A percentile compares a stretch with the other conserved stretches of the same genome.
These are phyloP conservation scores for Jackrogersella minutella DNA, from an alignment of 495 filamentous ascomycete genomes.

Conservation along the genomic window DNA sequence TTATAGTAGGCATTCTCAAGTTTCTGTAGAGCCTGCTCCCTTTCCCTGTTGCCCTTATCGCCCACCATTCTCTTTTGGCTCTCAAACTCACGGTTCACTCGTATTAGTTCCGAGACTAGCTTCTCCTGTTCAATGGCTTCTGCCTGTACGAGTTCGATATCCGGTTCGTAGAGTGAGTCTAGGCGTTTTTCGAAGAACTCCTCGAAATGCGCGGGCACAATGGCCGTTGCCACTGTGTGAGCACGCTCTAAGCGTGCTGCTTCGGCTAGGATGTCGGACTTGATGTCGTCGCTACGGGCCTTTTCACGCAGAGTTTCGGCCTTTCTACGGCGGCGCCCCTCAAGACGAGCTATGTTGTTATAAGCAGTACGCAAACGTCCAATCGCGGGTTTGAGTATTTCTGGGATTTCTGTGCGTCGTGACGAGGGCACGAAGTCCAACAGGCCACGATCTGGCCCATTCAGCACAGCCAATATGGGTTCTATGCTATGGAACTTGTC, in stretches of 20 bases:
- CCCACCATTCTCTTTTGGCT: constrained; percentile 69
- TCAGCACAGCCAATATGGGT: constrained; percentile 74
- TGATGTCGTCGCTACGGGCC: constrained; percentile 88
- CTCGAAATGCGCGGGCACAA: constrained; percentile 90
- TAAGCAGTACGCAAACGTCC: constrained; percentile 75
- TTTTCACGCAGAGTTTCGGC: constrained; percentile 79
- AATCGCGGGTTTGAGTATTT: constrained; percentile 79
- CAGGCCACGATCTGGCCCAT: constrained; percentile 77
- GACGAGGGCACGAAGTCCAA: constrained; percentile 91
- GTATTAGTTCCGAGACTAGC: constrained; percentile 68
- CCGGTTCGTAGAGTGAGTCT: constrained; percentile 74
- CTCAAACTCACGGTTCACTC: constrained; percentile 81
- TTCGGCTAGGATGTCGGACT: constrained; percentile 79
- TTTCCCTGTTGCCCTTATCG: constrained; percentile 75
- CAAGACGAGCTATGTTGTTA: constrained; percentile 83
- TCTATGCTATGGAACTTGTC: constrained; percentile 81
- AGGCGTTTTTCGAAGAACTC: constrained; percentile 86
- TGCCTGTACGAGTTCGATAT: constrained; percentile 70
- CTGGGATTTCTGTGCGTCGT: constrained; percentile 76
- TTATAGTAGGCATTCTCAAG: constrained; percentile 93
- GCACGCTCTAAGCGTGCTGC: constrained; percentile 84
- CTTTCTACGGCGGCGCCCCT: constrained; percentile 76
- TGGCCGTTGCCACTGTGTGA: constrained; percentile 76
- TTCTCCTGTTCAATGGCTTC: constrained; percentile 82
- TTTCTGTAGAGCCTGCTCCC: constrained; percentile 85